Conservation (phyloP, 139 green algal species). For the Diplosphaera chodatii region DNA sequence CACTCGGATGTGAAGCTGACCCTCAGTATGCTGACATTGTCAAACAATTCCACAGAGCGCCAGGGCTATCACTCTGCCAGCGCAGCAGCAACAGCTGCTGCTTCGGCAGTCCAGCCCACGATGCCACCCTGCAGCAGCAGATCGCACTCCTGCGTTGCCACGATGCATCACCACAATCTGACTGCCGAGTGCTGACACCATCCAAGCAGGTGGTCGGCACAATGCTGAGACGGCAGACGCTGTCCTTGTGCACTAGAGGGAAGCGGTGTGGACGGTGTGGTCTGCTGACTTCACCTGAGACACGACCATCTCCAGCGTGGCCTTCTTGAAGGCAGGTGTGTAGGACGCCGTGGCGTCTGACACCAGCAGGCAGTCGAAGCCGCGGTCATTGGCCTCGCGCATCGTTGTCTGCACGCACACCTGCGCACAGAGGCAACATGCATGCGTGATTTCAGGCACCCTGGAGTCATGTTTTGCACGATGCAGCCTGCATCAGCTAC, state of each 20-base stretch:
- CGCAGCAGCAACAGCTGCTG: slow-evolving; percentile 13
- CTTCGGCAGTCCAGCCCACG: slow-evolving; percentile 38
- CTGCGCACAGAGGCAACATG: slow-evolving; percentile 8
- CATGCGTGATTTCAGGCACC: no score
- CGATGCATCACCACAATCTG: no score
- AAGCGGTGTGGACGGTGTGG: no score
- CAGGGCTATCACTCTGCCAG: slow-evolving; percentile 6
- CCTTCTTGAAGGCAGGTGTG: slow-evolving; percentile 52
- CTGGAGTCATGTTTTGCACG: background rate
- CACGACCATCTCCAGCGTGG: slow-evolving; percentile 41
- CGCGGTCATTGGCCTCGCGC: slow-evolving; percentile 63
- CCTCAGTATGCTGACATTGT: no score
- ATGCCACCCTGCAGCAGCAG: slow-evolving; percentile 36
- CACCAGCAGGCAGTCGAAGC: slow-evolving; percentile 58
- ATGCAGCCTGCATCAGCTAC: no score
- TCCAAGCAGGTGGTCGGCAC: background rate
- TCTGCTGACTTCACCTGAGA: no score
- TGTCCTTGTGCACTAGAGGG: no score
- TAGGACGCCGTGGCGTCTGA: slow-evolving; percentile 55
- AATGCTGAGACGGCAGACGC: no score
- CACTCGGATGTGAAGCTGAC: no score
- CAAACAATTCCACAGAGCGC: no score
- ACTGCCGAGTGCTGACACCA: no score
- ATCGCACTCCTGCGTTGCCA: no score
- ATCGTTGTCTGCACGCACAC: slow-evolving; percentile 60